Conservation (phyloP, 441 rosid genomes). For the Capsella rubella region DNA sequence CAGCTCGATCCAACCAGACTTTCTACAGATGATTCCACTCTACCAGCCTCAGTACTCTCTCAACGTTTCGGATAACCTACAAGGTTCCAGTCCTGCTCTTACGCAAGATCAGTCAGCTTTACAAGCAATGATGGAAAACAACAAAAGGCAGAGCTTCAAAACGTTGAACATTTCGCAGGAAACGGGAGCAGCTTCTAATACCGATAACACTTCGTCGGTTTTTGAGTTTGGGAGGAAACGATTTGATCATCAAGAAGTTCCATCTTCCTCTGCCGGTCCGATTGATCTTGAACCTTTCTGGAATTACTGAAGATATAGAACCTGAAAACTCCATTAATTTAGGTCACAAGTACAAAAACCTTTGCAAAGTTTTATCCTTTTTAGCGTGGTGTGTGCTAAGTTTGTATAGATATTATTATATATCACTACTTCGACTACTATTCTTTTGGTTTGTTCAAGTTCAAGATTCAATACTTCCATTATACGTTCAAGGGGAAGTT, state of each 20-base stretch:
- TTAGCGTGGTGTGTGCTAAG: slow-evolving; percentile 30
- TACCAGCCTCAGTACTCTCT: slow-evolving; percentile 51
- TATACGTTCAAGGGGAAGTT: slow-evolving; percentile 39
- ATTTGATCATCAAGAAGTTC: slow-evolving; percentile 57
- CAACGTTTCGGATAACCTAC: slow-evolving; percentile 41
- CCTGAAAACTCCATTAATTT: background rate
- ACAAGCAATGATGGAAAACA: slow-evolving; percentile 56
- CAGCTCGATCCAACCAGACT: slow-evolving; percentile 45
- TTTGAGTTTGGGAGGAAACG: slow-evolving; percentile 54
- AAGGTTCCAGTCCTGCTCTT: slow-evolving; percentile 45
- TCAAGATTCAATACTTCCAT: background rate
- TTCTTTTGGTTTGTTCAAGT: no score
- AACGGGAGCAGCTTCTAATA: slow-evolving; percentile 50
- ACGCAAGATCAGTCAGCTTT: slow-evolving; percentile 58
- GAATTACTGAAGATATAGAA: slow-evolving; percentile 54
- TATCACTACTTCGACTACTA: slow-evolving; percentile 16
- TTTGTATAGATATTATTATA: slow-evolving; percentile 33
- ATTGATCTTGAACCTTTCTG: slow-evolving; percentile 64
- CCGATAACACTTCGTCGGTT: slow-evolving; percentile 54
- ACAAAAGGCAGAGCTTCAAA: slow-evolving; percentile 53
- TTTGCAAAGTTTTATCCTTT: slow-evolving; percentile 27
- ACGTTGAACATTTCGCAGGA: slow-evolving; percentile 63
- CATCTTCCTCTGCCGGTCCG: slow-evolving; percentile 60
- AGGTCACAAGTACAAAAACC: slow-evolving; percentile 14
- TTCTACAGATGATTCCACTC: slow-evolving; percentile 44